Base-by-base conservation (phyloP, 257 asterid species). In the Perilla frutescens region DNA sequence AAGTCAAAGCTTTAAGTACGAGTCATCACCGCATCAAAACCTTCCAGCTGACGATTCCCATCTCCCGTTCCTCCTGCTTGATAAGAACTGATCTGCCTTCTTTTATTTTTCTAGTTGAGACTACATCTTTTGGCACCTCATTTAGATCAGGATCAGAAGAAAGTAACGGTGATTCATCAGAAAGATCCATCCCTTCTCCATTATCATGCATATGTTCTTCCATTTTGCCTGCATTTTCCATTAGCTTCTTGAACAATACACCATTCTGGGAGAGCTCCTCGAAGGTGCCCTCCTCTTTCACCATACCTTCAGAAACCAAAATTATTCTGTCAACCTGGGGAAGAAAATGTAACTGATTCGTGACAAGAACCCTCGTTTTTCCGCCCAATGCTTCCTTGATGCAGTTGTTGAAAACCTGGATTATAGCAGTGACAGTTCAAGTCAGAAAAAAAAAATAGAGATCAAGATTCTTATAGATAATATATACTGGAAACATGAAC, bases 41-140 rank as follows among this genome's bases (percentile, higher is more conserved):
- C 31, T 83, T 80, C 97, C 92, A 90, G 90, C 90, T 90, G 79
- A 92, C 85, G 57, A 90, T 82, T 51, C 97, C 97, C 0, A 91
- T 92, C 82, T 92, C 97, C 71, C 96, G 78, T 54, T 90, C 97
- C 86, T 92, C 97, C 82, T 90, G 91, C 85, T 82, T 92, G 72
- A 88, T 86, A 56, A 92, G 96, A 82, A 88, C 86, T 34, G 96
- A 81, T 86, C 81, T 85, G 36, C 89, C 90, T 83, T 82, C 89
- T 77, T 80, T 92, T 70, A 37, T 71, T 68, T 82, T 87, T 66
- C 67, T 60, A 54, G 81, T 63, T 3, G 75, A 70, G 77, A 58
- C 80, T 51, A 66, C 81, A 53, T 88, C 86, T 77, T 79, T 81
- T 48, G 83, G 83, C 68, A 67, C 69, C 69, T 78, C 93, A 70